Conservation (phyloP, 768 basidiomycete genomes). For the Suillus discolor region DNA sequence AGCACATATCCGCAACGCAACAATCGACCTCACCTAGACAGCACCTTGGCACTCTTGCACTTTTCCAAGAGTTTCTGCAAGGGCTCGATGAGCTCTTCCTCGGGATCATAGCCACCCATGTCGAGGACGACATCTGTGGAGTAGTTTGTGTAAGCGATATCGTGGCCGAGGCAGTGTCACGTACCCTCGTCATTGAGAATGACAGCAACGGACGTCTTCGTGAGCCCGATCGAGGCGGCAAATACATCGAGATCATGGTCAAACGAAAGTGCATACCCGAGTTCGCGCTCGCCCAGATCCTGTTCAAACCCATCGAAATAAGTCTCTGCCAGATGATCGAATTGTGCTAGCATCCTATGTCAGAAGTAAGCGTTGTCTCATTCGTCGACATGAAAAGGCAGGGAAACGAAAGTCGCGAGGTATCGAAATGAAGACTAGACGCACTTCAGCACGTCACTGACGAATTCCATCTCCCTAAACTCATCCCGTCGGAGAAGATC, state of each 20-base stretch:
- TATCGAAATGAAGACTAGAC: conserved; percentile 26
- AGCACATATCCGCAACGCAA: not conserved
- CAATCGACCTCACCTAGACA: conserved; percentile 64
- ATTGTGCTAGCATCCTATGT: conserved; percentile 87
- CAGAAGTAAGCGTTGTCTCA: not conserved
- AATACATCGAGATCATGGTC: conserved; percentile 95
- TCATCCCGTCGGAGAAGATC: conserved; percentile 84
- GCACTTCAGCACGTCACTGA: conserved; percentile 85
- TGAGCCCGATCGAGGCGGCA: conserved; percentile 86
- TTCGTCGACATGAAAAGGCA: not conserved
- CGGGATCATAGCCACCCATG: conserved; percentile 72
- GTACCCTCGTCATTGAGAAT: conserved; percentile 79
- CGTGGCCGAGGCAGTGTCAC: conserved; percentile 13
- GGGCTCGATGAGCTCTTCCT: conserved; percentile 78
- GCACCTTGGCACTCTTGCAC: conserved; percentile 75
- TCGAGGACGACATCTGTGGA: conserved; percentile 71
- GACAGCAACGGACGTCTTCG: conserved; percentile 80
- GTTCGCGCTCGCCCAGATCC: conserved; percentile 88
- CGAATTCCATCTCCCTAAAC: conserved; percentile 93
- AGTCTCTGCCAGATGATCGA: conserved; percentile 88
- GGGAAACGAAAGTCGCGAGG: too few species aligned
- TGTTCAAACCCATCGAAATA: conserved; percentile 84
- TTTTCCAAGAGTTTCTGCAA: conserved; percentile 82
- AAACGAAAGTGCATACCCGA: conserved; percentile 78
- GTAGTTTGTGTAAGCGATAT: conserved; percentile 3